Base-by-base conservation (phyloP, 192 early-diverging fungal species). In the Cetraspora pellucida region DNA sequence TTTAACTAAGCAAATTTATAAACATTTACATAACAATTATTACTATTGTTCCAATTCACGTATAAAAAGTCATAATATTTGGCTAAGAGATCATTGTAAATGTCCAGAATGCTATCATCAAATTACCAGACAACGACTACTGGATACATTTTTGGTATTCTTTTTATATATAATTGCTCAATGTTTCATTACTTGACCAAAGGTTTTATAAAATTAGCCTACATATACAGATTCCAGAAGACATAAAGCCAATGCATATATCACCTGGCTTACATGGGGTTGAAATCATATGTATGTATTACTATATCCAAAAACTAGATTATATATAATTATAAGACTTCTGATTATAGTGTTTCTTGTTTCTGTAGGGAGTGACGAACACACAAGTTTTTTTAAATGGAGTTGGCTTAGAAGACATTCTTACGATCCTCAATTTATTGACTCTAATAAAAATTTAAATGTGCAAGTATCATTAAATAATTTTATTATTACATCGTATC, bases 31-130 rank as follows among this genome's bases (percentile, higher is more conserved):
- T 21, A 19, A 57, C 10, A 25, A 7, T 70, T 30, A 14, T 10
- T 49, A 3, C 31, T 49, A 19, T 55, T 3, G 28, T 30, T 5
- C 19, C n/a, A 14, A 8, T 60, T 50, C 52, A 25, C 30, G 9
- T 21, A 19, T 70, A 14, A 31, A 23, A 74, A 91, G 87, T 77
- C 88, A 94, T 78, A 77, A 86, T 17, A 85, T 95, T 47, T 95
- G 94, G 94, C 85, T 95, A 47, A 82, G 94, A 10, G 93, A 95
- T 76, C 94, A 95, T 80, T 95, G 94, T 79, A 86, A 85, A 28
- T 95, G 94, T 65, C 82, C 86, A 3, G 57, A 87, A 45, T 95
- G 94, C 77, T 95, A 88, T 78, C 94, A 95, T 61, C 77, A 85
- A 7, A 78, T 89, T 17, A 95, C 94, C 0, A 92, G 91, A 57